Base-by-base conservation (phyloP, 805 yeast species). In the Cyberlindnera misumaiensis region DNA sequence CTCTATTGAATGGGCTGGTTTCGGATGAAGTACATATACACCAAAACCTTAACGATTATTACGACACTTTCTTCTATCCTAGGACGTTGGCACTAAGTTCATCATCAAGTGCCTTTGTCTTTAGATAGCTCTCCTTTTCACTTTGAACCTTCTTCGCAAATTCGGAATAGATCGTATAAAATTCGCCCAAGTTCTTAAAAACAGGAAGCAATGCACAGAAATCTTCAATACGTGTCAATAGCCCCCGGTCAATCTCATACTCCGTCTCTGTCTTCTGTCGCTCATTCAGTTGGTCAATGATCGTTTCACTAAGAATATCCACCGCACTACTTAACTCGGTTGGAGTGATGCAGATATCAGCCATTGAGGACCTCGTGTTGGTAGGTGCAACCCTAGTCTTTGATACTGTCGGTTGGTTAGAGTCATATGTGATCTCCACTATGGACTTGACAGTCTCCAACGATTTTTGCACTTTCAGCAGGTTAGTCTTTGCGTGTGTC, bases 1-100 rank as follows among this genome's bases (percentile, higher is more conserved):
- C 53, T 82, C 95, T 5, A 65, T 90, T 2, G 96, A 90, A 61
- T 90, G 98, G 98, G 88, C 97, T 1, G 97, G 96, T 0, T 90
- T 90, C 63, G 97, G 96, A 41, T 87, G 58, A 39, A 12, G n/a
- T n/a, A n/a, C 8, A 5, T 20, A 5, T 20, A 20, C 24, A 20
- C 8, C 24, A 20, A 20, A 8, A 11, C 28, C 25, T 17, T 28
- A 28, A 20, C 13, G 5, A 12, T 13, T 24, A 15, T 14, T 11
- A 31, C 20, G 14, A 28, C 20, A 25, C 13, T 12, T 11, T 20
- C 16, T 14, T 17, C 15, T 35, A 41, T 7, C 32, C 37, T 27
- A 50, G 32, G 2, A 53, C 38, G n/a, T 46, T 11, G 5, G 24
- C 24, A 20, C 24, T 20, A 8, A 51, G 20, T 4, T 48, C 52